phyloP scores from a whole-genome alignment of 2,329 filamentous ascomycete genomes.

The Fusarium mexicanum region DNA sequence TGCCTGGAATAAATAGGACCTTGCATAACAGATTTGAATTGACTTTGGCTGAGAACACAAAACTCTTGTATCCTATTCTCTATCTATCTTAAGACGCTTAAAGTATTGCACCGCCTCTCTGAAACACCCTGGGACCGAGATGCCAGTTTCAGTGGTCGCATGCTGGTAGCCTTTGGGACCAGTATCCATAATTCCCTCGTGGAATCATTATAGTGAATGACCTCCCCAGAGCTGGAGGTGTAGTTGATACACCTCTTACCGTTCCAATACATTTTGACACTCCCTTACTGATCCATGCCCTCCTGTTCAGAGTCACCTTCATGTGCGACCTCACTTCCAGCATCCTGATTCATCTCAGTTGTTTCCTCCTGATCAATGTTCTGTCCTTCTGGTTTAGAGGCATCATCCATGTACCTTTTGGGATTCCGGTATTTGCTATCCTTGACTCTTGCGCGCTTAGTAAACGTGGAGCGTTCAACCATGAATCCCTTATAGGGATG shows the following conservation, averaged over 20 bases:
- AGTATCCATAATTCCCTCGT: not conserved
- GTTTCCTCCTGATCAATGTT: rapidly evolving
- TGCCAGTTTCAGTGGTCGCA: not conserved
- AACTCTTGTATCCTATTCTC: not conserved
- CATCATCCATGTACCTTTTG: rapidly evolving
- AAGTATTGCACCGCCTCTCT: too few species aligned
- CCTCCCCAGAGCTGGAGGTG: not conserved
- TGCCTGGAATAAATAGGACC: rapidly evolving
- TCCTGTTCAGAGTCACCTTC: too few species aligned
- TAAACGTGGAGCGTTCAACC: not conserved
- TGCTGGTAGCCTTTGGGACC: too few species aligned
- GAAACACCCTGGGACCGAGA: not conserved
- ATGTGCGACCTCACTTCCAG: not conserved
- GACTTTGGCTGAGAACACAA: not conserved
- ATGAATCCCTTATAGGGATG: not conserved
- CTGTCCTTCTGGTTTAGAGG: rapidly evolving
- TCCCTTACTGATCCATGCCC: not conserved
- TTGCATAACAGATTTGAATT: not conserved
- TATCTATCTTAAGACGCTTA: not conserved
- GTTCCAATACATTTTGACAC: rapidly evolving
- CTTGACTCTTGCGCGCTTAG: not conserved
- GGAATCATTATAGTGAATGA: rapidly evolving
- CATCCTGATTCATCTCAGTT: rapidly evolving
- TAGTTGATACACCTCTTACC: not conserved
- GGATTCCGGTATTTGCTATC: rapidly evolving